phyloP scores from a whole-genome alignment of 2,329 filamentous ascomycete species.

The Neoarthrinium moseri region DNA sequence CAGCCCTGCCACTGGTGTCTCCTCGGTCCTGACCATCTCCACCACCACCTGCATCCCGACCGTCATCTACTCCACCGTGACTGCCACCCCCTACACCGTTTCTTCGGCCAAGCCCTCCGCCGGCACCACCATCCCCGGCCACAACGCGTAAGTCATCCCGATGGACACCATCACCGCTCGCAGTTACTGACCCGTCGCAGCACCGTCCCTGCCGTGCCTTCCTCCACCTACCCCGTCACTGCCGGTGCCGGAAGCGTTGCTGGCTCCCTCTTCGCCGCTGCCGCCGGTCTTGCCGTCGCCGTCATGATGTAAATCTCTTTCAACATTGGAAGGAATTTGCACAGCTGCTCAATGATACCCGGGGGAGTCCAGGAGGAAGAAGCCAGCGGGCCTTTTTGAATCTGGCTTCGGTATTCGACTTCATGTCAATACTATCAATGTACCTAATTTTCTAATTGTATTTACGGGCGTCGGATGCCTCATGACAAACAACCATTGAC shows the following conservation, averaged over 20 bases:
- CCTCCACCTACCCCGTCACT: constrained; percentile 33
- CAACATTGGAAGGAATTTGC: constrained; percentile 12
- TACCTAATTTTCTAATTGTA: constrained; percentile 51
- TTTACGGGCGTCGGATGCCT: constrained; percentile 16
- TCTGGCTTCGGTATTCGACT: not conserved
- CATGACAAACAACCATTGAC: constrained; percentile 7
- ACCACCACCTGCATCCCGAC: constrained; percentile 56
- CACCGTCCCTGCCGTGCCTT: constrained; percentile 30
- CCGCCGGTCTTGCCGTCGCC: constrained; percentile 51
- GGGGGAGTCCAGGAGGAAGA: constrained; percentile 19
- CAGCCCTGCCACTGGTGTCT: constrained; percentile 3
- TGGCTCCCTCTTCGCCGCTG: constrained; percentile 41
- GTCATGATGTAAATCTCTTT: constrained; percentile 50
- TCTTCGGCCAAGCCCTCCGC: constrained; percentile 35
- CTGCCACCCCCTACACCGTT: constrained; percentile 38
- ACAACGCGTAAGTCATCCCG: constrained; percentile 29
- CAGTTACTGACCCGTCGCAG: constrained; percentile 17
- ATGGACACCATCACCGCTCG: not conserved
- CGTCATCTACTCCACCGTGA: constrained; percentile 42
- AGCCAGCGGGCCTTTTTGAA: not conserved
- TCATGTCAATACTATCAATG: constrained; percentile 1
- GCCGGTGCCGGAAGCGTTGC: constrained; percentile 53
- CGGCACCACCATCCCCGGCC: constrained; percentile 22
- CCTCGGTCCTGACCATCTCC: constrained; percentile 21
- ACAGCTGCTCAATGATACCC: constrained; percentile 30